A percentile compares a stretch with the other conserved stretches of the same genome.
Evolutionary conservation across 305 asterid genomes (phyloP).

Genomic region (Plantago lanceolata): DNA sequence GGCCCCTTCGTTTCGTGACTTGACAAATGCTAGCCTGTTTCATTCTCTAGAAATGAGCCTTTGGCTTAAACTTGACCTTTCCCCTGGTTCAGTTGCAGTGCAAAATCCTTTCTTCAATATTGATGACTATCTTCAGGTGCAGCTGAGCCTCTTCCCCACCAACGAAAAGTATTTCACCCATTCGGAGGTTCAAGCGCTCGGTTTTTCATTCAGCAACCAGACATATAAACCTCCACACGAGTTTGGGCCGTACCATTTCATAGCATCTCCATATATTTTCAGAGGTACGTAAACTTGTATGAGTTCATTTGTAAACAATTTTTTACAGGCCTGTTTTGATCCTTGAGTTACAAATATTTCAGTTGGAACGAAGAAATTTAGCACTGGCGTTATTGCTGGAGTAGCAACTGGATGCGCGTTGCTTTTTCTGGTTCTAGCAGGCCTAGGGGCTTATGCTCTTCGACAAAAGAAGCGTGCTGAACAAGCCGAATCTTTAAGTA

Average conservation of each 20-base stretch:
- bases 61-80: conserved; percentile 75
- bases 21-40: conserved; percentile 66
- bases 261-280: conserved; percentile 66
- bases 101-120: conserved; percentile 82
- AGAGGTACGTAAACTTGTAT: conserved; percentile 40
- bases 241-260: conserved; percentile 88
- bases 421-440: conserved; percentile 59
- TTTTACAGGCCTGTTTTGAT: background rate
- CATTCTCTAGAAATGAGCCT: conserved; percentile 92
- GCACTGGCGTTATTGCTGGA: conserved; percentile 50
- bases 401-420: conserved; percentile 58
- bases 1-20: conserved; percentile 83
- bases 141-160: conserved; percentile 73
- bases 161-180: conserved; percentile 56
- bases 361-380: conserved; percentile 49
- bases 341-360: conserved; percentile 22
- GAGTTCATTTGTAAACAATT: background rate
- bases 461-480: conserved; percentile 85
- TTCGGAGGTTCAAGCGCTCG: conserved; percentile 71
- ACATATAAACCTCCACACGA: conserved; percentile 79
- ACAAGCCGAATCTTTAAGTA: conserved; percentile 73
- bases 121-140: conserved; percentile 90
- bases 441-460: conserved; percentile 60
- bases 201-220: conserved; percentile 75
- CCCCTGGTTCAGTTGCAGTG: conserved; percentile 83